Conservation (phyloP, 1,139 yeast species). For the Ogataea hybrid region DNA sequence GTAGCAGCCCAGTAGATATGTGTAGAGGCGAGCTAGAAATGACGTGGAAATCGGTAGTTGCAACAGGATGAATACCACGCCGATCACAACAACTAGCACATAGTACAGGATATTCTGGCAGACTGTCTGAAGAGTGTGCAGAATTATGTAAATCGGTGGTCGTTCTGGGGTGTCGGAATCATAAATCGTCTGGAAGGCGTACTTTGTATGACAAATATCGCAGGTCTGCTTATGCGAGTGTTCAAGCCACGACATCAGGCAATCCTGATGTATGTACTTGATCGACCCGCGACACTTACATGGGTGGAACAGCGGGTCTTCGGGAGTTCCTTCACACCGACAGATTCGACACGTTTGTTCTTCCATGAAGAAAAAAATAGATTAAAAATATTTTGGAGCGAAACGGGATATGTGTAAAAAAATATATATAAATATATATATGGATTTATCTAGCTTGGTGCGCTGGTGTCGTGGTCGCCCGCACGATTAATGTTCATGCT, state of each 20-base stretch:
- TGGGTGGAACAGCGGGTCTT: slow-evolving; percentile 85
- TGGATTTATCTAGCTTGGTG: not conserved
- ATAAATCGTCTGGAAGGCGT: slow-evolving; percentile 69
- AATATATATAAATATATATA: not conserved
- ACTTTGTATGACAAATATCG: slow-evolving; percentile 85
- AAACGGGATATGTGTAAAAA: not conserved
- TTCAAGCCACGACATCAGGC: slow-evolving; percentile 84
- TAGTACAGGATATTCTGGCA: slow-evolving; percentile 11
- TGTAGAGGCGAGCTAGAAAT: slow-evolving; percentile 47
- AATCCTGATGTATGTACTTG: slow-evolving; percentile 88
- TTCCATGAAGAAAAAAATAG: slow-evolving; percentile 20
- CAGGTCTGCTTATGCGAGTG: slow-evolving; percentile 66
- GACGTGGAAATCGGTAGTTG: slow-evolving; percentile 62
- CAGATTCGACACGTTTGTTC: slow-evolving; percentile 82
- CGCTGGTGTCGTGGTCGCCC: no score
- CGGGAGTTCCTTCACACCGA: slow-evolving; percentile 80
- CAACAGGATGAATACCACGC: slow-evolving; percentile 40
- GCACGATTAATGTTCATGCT: slow-evolving; percentile 5
- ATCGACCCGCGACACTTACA: slow-evolving; percentile 95
- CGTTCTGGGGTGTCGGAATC: slow-evolving; percentile 66
- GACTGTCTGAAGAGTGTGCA: slow-evolving; percentile 36
- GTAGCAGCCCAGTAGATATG: slow-evolving; percentile 53
- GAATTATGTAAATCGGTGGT: slow-evolving; percentile 52
- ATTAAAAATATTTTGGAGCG: not conserved
- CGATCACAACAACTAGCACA: slow-evolving; percentile 15